Conservation (phyloP, 2,329 filamentous ascomycete species). For the Alternaria incomplexa region DNA sequence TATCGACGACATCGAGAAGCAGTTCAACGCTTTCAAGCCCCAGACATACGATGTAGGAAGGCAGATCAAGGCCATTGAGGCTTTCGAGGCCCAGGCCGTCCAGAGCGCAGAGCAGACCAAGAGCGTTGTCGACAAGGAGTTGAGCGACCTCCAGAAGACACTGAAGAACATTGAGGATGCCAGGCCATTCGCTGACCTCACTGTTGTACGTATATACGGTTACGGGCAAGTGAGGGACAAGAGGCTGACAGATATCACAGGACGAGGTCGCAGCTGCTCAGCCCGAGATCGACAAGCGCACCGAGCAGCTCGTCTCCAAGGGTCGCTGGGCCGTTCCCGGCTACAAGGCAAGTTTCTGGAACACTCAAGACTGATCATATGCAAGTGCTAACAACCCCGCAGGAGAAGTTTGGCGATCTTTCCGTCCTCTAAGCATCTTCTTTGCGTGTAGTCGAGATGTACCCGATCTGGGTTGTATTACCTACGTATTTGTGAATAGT, state of each 20-base stretch:
- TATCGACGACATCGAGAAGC: slow-evolving; percentile 96
- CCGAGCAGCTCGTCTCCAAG: slow-evolving; percentile 91
- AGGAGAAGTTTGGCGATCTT: slow-evolving; percentile 99
- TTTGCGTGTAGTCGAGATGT: slow-evolving; percentile 34
- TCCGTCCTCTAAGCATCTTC: slow-evolving; percentile 77
- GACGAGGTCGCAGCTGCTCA: slow-evolving; percentile 94
- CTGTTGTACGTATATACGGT: slow-evolving; percentile 76
- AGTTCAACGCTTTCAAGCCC: slow-evolving; percentile 90
- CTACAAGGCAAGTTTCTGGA: slow-evolving; percentile 80
- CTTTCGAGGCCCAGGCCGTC: slow-evolving; percentile 94
- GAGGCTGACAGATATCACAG: slow-evolving; percentile 55
- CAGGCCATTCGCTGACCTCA: slow-evolving; percentile 94
- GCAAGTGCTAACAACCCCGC: slow-evolving; percentile 56
- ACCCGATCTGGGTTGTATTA: slow-evolving; percentile 48
- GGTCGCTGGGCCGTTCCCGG: slow-evolving; percentile 97
- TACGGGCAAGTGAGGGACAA: slow-evolving; percentile 3
- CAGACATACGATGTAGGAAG: slow-evolving; percentile 88
- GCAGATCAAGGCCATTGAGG: slow-evolving; percentile 97
- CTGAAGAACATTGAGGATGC: slow-evolving; percentile 97
- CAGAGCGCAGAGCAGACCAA: slow-evolving; percentile 98
- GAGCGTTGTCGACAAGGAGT: slow-evolving; percentile 91
- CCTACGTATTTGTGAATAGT: slow-evolving; percentile 50
- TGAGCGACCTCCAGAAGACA: slow-evolving; percentile 92
- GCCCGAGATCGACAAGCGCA: slow-evolving; percentile 98
- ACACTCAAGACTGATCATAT: background rate